Evolutionary conservation across 345 rosid species (phyloP).

Genomic region (Pugionium dolabratum): DNA sequence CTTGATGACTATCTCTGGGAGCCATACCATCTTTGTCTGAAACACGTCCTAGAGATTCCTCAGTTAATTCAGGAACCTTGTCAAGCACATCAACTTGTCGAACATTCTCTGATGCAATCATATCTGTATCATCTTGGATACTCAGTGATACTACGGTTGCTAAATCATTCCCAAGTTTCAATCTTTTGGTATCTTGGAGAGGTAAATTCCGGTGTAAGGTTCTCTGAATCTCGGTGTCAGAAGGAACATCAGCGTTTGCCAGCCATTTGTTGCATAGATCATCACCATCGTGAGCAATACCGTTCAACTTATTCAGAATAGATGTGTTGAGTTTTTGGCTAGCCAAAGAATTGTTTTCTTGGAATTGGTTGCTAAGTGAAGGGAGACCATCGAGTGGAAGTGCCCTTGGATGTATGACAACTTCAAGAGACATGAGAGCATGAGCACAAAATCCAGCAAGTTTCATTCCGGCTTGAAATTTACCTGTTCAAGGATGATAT

Average conservation of each 20-base stretch:
- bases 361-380: slow-evolving; percentile 33
- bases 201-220: slow-evolving; percentile 25
- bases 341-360: slow-evolving; percentile 34
- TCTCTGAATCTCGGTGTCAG: slow-evolving; percentile 30
- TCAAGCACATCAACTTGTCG: slow-evolving; percentile 28
- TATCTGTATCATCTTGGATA: slow-evolving; percentile 32
- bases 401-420: slow-evolving; percentile 79
- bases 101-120: slow-evolving; percentile 35
- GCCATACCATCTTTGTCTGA: slow-evolving; percentile 31
- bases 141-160: slow-evolving; percentile 34
- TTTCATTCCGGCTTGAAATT: slow-evolving; percentile 54
- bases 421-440: slow-evolving; percentile 76
- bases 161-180: slow-evolving; percentile 34
- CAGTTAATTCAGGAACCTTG: slow-evolving; percentile 29
- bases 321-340: slow-evolving; percentile 35
- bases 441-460: slow-evolving; percentile 66
- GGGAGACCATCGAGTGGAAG: slow-evolving; percentile 55
- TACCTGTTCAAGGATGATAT: slow-evolving; percentile 45
- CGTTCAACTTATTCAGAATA: slow-evolving; percentile 37
- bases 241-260: slow-evolving; percentile 38
- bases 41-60: slow-evolving; percentile 36
- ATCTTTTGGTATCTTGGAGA: slow-evolving; percentile 28
- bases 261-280: slow-evolving; percentile 46
- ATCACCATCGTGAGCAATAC: slow-evolving; percentile 46
- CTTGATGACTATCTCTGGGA: slow-evolving; percentile 16